Evolutionary conservation across 2,329 filamentous ascomycete genomes (phyloP).

Genomic region (Alternaria gaisen): DNA sequence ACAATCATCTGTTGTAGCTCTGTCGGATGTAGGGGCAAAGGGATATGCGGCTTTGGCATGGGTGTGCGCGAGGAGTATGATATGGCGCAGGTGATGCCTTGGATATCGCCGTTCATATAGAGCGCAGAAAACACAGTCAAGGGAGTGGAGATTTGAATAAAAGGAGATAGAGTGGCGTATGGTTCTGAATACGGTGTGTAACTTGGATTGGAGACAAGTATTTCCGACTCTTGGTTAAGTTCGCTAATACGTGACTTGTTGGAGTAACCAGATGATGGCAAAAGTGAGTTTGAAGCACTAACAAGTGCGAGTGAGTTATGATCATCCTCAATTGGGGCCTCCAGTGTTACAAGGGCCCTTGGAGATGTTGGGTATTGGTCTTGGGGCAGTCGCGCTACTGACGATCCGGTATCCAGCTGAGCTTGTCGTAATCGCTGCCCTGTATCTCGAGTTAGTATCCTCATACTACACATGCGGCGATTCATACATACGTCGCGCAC

Average conservation of each 20-base stretch:
- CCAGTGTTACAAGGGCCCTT: neutral
- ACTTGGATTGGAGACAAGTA: neutral
- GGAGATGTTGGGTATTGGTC: neutral
- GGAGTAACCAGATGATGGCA: neutral
- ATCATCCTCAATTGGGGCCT: neutral
- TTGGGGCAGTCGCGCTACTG: neutral
- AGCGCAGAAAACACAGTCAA: slow-evolving; percentile 42
- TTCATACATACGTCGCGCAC: slow-evolving; percentile 46
- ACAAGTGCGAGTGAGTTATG: neutral
- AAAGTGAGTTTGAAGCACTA: neutral
- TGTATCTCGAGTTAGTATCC: slow-evolving; percentile 4
- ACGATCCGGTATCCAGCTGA: slow-evolving; percentile 2
- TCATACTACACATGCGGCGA: neutral
- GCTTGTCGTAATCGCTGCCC: slow-evolving; percentile 23
- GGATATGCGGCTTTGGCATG: slow-evolving; percentile 26
- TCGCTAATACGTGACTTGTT: neutral
- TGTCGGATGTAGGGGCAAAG: slow-evolving; percentile 46
- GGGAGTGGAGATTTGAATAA: slow-evolving; percentile 17
- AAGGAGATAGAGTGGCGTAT: slow-evolving; percentile 8
- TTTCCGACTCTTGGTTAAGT: neutral
- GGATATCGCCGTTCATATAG: slow-evolving; percentile 33
- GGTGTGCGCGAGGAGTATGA: slow-evolving; percentile 34
- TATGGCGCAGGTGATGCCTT: slow-evolving; percentile 39
- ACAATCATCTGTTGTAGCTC: slow-evolving; percentile 43
- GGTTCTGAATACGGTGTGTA: neutral